Percentiles rank a stretch among this genome's conserved stretches.
Evolutionary conservation across 2,329 filamentous ascomycete genomes (phyloP).

Genomic region (Cytospora piceicola): DNA sequence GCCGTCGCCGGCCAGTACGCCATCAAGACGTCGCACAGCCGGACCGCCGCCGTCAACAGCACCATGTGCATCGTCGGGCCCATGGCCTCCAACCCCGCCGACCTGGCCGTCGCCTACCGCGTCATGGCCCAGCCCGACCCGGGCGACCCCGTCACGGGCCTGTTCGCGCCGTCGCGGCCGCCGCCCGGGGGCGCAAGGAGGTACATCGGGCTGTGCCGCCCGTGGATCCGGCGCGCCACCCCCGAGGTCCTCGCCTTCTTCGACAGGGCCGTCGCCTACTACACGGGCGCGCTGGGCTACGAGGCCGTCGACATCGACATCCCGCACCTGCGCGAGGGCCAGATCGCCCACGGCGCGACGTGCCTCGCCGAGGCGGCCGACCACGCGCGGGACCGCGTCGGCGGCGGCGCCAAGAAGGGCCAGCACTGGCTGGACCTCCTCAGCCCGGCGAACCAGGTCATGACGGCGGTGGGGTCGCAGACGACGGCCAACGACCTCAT

Average conservation of each 20-base stretch:
- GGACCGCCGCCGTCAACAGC: conserved; percentile 61
- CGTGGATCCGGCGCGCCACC: conserved; percentile 73
- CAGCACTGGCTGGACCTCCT: conserved; percentile 58
- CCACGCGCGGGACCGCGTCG: conserved; percentile 42
- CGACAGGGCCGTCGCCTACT: conserved; percentile 63
- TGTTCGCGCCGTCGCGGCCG: conserved; percentile 62
- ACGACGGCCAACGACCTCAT: conserved; percentile 72
- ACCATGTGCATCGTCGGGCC: conserved; percentile 71
- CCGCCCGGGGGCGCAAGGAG: conserved; percentile 52
- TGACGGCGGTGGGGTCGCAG: conserved; percentile 66
- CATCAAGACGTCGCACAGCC: conserved; percentile 76
- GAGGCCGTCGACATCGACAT: conserved; percentile 63
- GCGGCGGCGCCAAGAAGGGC: conserved; percentile 41
- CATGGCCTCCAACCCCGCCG: conserved; percentile 74
- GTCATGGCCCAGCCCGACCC: conserved; percentile 76
- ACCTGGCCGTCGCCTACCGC: conserved; percentile 82
- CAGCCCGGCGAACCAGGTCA: conserved; percentile 69
- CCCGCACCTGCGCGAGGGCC: conserved; percentile 70
- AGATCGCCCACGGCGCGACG: conserved; percentile 75
- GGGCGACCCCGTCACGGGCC: conserved; percentile 59
- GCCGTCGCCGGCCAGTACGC: conserved; percentile 81
- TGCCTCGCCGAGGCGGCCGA: conserved; percentile 74
- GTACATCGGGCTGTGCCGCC: conserved; percentile 69
- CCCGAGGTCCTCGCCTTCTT: conserved; percentile 65
- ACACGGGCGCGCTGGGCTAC: conserved; percentile 54